Conservation (phyloP, 768 basidiomycete species). For the Boletellus ananiceps region DNA sequence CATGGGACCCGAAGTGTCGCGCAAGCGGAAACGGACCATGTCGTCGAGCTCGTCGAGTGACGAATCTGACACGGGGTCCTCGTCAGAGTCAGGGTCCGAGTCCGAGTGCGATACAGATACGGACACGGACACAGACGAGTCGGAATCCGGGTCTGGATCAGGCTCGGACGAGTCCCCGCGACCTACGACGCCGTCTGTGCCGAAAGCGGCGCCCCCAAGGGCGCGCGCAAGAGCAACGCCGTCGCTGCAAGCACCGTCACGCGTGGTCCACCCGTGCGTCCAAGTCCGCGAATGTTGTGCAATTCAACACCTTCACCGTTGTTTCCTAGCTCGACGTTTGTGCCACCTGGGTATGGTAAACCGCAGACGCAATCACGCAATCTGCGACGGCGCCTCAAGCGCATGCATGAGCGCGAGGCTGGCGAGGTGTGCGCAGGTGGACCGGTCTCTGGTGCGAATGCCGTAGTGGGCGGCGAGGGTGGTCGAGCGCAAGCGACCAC, state of each 20-base stretch:
- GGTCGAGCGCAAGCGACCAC: neutral
- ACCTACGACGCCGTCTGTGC: neutral
- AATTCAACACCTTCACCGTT: neutral
- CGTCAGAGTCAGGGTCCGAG: constrained; percentile 9
- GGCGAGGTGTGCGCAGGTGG: constrained; percentile 17
- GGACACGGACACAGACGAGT: constrained; percentile 15
- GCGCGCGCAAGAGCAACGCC: constrained; percentile 11
- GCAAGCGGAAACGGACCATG: constrained; percentile 26
- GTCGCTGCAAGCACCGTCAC: constrained; percentile 2
- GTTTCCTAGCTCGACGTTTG: constrained; percentile 14
- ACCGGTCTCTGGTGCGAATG: constrained; percentile 40
- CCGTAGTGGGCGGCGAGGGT: constrained; percentile 16
- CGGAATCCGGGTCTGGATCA: constrained; percentile 16
- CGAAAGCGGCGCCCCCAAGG: constrained; percentile 8
- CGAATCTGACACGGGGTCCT: constrained; percentile 10
- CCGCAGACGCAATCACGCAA: constrained; percentile 54
- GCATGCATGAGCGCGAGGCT: constrained; percentile 27
- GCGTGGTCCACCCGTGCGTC: constrained; percentile 1
- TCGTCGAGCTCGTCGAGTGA: constrained; percentile 16
- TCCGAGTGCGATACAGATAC: constrained; percentile 20
- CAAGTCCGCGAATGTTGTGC: neutral
- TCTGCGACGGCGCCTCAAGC: constrained; percentile 49
- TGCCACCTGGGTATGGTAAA: constrained; percentile 62
- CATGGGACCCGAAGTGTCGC: neutral
- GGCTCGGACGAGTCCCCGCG: constrained; percentile 7